These are phyloP conservation scores for Auricularia heimuer DNA, from an alignment of 768 basidiomycete species.

Conservation along the genomic window DNA sequence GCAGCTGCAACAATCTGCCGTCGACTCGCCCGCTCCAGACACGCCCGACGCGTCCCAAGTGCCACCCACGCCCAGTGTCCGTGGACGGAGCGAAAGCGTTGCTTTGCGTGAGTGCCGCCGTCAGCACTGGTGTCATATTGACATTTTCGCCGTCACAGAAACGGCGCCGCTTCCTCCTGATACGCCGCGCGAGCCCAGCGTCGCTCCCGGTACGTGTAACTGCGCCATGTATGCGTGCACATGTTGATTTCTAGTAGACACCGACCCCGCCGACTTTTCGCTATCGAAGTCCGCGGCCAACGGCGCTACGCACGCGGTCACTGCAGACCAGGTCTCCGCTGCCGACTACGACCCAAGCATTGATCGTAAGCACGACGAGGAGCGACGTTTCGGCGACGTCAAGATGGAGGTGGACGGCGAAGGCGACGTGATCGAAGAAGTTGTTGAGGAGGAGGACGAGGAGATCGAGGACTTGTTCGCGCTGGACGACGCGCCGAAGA, in stretches of 20 bases:
- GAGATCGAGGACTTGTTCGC: conserved; percentile 97
- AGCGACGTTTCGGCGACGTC: conserved; percentile 43
- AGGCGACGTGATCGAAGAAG: not conserved
- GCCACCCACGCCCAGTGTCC: conserved; percentile 25
- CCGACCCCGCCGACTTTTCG: conserved; percentile 35
- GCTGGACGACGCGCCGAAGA: conserved; percentile 33
- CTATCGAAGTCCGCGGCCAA: conserved; percentile 55
- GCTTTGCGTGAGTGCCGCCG: conserved; percentile 4
- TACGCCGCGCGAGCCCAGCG: conserved; percentile 11
- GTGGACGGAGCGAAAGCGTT: conserved; percentile 1
- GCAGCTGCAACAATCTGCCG: conserved; percentile 18
- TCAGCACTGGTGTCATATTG: not conserved
- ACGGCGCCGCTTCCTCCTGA: conserved; percentile 50
- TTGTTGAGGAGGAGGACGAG: conserved; percentile 50
- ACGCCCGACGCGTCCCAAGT: conserved; percentile 44
- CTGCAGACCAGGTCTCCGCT: conserved; percentile 67
- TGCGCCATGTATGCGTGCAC: no score
- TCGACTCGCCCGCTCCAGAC: conserved; percentile 26
- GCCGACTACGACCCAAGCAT: conserved; percentile 86
- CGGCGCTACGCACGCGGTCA: conserved; percentile 34
- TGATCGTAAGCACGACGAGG: conserved; percentile 79
- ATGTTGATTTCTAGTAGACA: not conserved
- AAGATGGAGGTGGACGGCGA: conserved; percentile 1
- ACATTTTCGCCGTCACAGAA: conserved; percentile 34
- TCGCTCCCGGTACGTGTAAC: conserved; percentile 7